Evolutionary conservation across 768 basidiomycete species (phyloP).

Genomic region (Auricularia sp.): DNA sequence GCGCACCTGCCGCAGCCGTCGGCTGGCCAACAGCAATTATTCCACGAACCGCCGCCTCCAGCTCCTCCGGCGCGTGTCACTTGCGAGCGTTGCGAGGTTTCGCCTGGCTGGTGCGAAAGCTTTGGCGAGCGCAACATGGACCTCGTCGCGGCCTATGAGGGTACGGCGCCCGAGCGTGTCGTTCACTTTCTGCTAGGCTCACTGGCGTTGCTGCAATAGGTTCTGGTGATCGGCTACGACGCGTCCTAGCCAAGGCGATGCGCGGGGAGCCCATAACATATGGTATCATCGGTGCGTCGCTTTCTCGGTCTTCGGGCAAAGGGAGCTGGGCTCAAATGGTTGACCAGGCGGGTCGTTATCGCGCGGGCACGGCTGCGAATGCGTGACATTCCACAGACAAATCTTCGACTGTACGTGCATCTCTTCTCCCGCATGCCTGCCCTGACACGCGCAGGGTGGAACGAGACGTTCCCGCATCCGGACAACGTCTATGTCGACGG

Average conservation of each 20-base stretch:
- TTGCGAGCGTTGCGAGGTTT: no score
- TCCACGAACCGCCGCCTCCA: no score
- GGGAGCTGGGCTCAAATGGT: no score
- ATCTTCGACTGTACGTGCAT: slow-evolving; percentile 1
- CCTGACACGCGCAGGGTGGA: background rate
- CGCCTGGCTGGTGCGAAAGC: no score
- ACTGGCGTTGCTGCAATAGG: background rate
- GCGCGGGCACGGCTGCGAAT: slow-evolving; percentile 5
- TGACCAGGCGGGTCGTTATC: slow-evolving; percentile 1
- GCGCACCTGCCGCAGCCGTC: no score
- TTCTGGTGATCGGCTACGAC: slow-evolving; percentile 3
- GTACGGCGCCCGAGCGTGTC: no score
- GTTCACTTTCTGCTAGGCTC: no score
- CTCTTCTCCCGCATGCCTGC: no score
- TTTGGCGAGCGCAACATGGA: background rate
- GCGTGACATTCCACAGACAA: slow-evolving; percentile 3
- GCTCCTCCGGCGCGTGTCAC: no score
- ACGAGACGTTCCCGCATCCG: slow-evolving; percentile 4
- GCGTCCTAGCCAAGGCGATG: slow-evolving; percentile 1
- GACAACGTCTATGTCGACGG: slow-evolving; percentile 2
- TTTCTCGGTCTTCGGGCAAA: no score
- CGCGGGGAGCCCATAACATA: slow-evolving; percentile 3
- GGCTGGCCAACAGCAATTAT: no score
- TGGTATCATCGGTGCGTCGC: slow-evolving; percentile 2
- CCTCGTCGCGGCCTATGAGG: background rate